These are phyloP conservation scores for Coemansia sp. DNA, from an alignment of 192 early-diverging fungal species.

Conservation along the genomic window DNA sequence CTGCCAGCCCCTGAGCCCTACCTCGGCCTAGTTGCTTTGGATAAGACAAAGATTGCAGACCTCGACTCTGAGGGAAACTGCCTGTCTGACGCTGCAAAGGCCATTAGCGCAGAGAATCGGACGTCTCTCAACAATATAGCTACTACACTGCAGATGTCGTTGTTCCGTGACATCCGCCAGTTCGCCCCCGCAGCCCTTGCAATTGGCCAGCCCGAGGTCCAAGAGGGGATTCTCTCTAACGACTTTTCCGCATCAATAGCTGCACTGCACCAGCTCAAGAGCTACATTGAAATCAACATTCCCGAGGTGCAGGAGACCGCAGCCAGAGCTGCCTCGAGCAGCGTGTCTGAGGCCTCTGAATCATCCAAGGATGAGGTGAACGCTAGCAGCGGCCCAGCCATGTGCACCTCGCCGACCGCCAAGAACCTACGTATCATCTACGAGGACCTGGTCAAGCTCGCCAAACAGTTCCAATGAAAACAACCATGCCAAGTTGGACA, in stretches of 20 bases:
- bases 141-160: constrained; percentile 20
- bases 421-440: constrained; percentile 39
- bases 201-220: constrained; percentile 19
- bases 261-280: constrained; percentile 30
- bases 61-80: constrained; percentile 29
- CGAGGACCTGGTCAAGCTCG: constrained; percentile 28
- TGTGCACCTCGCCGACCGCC: constrained; percentile 39
- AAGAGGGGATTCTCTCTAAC: constrained; percentile 24
- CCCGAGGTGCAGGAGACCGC: constrained; percentile 7
- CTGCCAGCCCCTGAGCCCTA: neutral
- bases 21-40: neutral
- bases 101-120: constrained; percentile 14
- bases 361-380: neutral
- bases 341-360: neutral
- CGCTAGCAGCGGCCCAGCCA: neutral
- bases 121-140: constrained; percentile 25
- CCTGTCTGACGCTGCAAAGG: constrained; percentile 18
- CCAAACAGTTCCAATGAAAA: constrained; percentile 23
- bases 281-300: constrained; percentile 13
- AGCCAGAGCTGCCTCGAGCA: constrained; percentile 2
- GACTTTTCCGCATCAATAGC: constrained; percentile 20
- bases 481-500: neutral
- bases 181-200: constrained; percentile 42
- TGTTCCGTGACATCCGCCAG: constrained; percentile 48
- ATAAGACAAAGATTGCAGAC: constrained; percentile 13